Evolutionary conservation across 345 rosid genomes (phyloP).

Genomic region (Laguncularia racemosa): DNA sequence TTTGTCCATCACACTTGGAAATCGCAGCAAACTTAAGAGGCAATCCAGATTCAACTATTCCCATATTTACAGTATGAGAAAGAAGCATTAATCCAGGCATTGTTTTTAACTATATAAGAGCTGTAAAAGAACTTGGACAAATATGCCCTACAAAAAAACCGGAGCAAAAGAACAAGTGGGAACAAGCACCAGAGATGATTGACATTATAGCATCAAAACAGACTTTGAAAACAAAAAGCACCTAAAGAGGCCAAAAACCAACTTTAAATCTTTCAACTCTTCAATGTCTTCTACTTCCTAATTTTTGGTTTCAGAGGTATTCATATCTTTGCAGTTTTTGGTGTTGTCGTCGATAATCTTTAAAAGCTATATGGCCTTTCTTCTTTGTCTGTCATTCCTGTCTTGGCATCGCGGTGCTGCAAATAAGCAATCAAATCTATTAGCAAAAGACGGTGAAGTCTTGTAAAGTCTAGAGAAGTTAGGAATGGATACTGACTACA

Average conservation of each 20-base stretch:
- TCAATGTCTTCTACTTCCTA: neutral
- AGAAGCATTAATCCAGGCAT: constrained; percentile 27
- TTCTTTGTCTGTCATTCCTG: constrained; percentile 44
- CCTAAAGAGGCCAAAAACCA: constrained; percentile 12
- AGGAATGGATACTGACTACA: neutral
- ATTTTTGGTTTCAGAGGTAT: constrained; percentile 14
- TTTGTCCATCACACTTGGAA: constrained; percentile 1
- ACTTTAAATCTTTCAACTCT: neutral
- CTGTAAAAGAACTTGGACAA: constrained; percentile 12
- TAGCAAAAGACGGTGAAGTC: neutral
- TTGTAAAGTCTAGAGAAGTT: neutral
- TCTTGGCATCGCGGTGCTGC: constrained; percentile 69
- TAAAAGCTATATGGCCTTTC: constrained; percentile 37
- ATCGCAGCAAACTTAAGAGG: constrained; percentile 29
- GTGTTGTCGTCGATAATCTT: neutral
- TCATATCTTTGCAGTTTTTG: neutral
- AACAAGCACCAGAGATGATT: constrained; percentile 15
- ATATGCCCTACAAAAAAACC: constrained; percentile 3
- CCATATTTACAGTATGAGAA: constrained; percentile 59
- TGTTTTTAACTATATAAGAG: constrained; percentile 21
- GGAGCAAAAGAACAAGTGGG: constrained; percentile 9
- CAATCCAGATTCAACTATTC: constrained; percentile 36
- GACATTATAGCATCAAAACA: constrained; percentile 11
- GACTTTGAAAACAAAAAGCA: constrained; percentile 12
- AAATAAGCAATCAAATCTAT: constrained; percentile 9